Conservation (phyloP, 2,329 filamentous ascomycete genomes). For the Colletotrichum sublineola region DNA sequence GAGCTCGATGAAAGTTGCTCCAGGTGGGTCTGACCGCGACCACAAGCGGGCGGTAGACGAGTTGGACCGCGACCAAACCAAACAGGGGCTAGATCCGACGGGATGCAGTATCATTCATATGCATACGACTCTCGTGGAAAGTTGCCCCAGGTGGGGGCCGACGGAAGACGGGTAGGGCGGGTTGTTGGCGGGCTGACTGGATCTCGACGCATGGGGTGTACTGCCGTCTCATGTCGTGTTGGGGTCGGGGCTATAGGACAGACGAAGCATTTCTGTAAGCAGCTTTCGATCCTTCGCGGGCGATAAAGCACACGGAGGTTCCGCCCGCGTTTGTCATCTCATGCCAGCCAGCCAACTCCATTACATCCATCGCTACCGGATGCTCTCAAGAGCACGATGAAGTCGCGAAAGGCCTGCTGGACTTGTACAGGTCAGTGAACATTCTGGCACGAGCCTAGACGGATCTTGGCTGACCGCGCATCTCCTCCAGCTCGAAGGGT, state of each 20-base stretch:
- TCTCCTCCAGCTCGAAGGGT: slow-evolving; percentile 17
- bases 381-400: not conserved
- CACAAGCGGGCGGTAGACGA: not conserved
- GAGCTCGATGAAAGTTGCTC: slow-evolving; percentile 3
- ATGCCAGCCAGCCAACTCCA: not conserved
- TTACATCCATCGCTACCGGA: not conserved
- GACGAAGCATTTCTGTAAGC: not conserved
- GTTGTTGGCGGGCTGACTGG: not conserved
- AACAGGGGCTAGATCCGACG: not conserved
- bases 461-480: not conserved
- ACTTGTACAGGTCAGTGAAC: slow-evolving; percentile 28
- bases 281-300: not conserved
- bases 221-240: not conserved
- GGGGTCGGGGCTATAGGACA: not conserved
- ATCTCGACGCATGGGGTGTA: not conserved
- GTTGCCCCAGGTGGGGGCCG: slow-evolving; percentile 24
- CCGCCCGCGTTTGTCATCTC: not conserved
- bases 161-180: not conserved
- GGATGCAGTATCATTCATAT: not conserved
- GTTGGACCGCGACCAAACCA: not conserved
- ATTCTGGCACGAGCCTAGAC: not conserved
- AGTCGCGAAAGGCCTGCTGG: slow-evolving; percentile 22
- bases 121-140: slow-evolving; percentile 17
- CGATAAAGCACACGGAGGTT: not conserved
- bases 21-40: not conserved